Evolutionary conservation across 73 alveolate genomes (phyloP).

Genomic region (Uronychia binucleata): DNA sequence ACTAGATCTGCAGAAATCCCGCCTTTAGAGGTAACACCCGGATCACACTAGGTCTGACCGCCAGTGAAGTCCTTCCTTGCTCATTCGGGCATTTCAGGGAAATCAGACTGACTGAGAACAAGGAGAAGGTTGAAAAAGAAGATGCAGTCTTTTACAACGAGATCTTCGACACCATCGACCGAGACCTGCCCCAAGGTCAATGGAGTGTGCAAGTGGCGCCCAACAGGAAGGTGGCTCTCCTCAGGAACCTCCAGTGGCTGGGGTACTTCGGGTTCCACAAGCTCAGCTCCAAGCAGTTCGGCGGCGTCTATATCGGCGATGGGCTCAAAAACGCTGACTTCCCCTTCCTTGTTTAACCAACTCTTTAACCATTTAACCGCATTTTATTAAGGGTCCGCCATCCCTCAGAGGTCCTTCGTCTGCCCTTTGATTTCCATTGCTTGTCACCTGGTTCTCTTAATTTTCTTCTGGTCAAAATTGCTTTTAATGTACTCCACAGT

Average conservation of each 20-base stretch:
- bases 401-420: too few species aligned
- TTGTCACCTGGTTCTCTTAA: background rate
- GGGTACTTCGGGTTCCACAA: constrained; percentile 69
- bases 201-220: constrained; percentile 82
- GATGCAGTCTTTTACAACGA: constrained; percentile 78
- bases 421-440: too few species aligned
- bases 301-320: constrained; percentile 74
- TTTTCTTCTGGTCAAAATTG: background rate
- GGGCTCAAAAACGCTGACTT: constrained; percentile 72
- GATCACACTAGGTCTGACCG: constrained; percentile 12
- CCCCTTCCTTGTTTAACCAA: constrained; percentile 61
- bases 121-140: constrained; percentile 69
- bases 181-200: constrained; percentile 71
- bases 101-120: constrained; percentile 65
- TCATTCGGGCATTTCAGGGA: constrained; percentile 77
- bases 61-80: constrained; percentile 53
- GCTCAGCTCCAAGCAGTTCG: constrained; percentile 51
- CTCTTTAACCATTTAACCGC: too few species aligned
- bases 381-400: too few species aligned
- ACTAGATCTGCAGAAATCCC: constrained; percentile 80
- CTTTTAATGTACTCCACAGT: background rate
- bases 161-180: constrained; percentile 62
- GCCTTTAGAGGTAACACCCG: constrained; percentile 78
- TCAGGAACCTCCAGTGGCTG: constrained; percentile 80
- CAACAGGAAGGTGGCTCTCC: constrained; percentile 64